Percentiles rank a stretch among this genome's conserved stretches.
Evolutionary conservation across 768 basidiomycete species (phyloP).

Genomic region (Suillus fuscotomentosus): DNA sequence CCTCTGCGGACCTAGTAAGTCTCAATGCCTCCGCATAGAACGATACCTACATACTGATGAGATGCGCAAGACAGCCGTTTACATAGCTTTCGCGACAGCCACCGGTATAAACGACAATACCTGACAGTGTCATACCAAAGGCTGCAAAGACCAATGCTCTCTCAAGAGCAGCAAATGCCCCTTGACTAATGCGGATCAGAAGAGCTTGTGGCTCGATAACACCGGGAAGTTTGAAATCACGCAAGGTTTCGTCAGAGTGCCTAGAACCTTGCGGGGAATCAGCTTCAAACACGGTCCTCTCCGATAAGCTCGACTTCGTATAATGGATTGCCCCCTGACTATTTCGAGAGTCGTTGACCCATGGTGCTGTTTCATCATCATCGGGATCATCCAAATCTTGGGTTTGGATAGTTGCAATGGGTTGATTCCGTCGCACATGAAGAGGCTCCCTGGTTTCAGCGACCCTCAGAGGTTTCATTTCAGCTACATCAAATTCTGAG

Average conservation of each 20-base stretch:
- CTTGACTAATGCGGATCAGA: constrained; percentile 44
- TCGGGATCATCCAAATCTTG: constrained; percentile 22
- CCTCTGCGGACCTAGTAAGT: constrained; percentile 49
- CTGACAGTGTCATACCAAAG: constrained; percentile 62
- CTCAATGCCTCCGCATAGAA: neutral
- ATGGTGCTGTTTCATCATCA: constrained; percentile 46
- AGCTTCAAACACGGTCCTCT: constrained; percentile 50
- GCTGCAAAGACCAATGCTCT: constrained; percentile 69
- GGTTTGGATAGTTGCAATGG: constrained; percentile 25
- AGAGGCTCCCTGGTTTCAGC: constrained; percentile 6
- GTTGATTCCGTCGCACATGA: constrained; percentile 17
- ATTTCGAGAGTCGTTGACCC: constrained; percentile 42
- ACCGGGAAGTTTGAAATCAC: constrained; percentile 33
- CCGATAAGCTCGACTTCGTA: constrained; percentile 46
- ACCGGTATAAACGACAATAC: constrained; percentile 82
- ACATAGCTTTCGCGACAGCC: constrained; percentile 77
- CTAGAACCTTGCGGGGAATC: constrained; percentile 40
- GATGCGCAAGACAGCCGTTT: constrained; percentile 85
- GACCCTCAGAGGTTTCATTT: constrained; percentile 32
- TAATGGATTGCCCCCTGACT: constrained; percentile 24
- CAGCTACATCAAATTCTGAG: constrained; percentile 51
- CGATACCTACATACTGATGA: constrained; percentile 67
- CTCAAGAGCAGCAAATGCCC: constrained; percentile 54
- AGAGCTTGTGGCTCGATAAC: constrained; percentile 15
- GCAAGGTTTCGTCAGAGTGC: constrained; percentile 59